phyloP scores from a whole-genome alignment of 176 grass and related monocot genomes.

The Triticum timopheevii region DNA sequence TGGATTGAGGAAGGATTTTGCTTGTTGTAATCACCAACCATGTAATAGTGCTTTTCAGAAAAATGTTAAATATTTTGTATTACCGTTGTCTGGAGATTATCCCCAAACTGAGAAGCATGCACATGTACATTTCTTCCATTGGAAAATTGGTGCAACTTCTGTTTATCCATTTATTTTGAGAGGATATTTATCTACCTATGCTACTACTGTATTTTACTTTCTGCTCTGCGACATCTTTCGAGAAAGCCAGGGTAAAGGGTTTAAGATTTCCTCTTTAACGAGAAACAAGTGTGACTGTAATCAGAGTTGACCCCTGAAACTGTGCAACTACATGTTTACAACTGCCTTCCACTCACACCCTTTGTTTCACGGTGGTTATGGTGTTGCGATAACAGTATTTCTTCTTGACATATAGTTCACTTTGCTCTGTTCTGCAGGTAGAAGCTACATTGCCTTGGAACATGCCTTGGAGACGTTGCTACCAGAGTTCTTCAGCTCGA shows the following conservation, averaged over 20 bases:
- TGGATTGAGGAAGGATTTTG: background rate
- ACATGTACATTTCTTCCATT: constrained; percentile 4
- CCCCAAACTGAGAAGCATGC: background rate
- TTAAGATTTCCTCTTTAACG: background rate
- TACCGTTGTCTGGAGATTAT: background rate
- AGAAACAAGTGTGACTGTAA: background rate
- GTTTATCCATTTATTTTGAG: background rate
- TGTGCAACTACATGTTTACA: background rate
- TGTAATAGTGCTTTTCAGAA: background rate
- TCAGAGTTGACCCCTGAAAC: background rate
- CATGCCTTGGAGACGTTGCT: constrained; percentile 62
- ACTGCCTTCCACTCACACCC: background rate
- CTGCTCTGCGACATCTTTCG: background rate
- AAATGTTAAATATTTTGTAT: background rate
- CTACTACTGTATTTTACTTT: background rate
- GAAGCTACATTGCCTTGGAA: constrained; percentile 63
- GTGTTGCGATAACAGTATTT: background rate
- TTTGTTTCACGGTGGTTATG: background rate
- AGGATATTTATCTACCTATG: background rate
- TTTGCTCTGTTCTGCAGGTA: constrained; percentile 8
- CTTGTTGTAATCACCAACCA: background rate
- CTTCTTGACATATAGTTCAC: background rate
- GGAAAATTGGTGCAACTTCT: background rate
- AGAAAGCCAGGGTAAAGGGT: background rate
- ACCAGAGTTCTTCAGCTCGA: constrained; percentile 60